Evolutionary conservation across 108 stramenopile species (phyloP).

Genomic region (Skeletonema marinoi): DNA sequence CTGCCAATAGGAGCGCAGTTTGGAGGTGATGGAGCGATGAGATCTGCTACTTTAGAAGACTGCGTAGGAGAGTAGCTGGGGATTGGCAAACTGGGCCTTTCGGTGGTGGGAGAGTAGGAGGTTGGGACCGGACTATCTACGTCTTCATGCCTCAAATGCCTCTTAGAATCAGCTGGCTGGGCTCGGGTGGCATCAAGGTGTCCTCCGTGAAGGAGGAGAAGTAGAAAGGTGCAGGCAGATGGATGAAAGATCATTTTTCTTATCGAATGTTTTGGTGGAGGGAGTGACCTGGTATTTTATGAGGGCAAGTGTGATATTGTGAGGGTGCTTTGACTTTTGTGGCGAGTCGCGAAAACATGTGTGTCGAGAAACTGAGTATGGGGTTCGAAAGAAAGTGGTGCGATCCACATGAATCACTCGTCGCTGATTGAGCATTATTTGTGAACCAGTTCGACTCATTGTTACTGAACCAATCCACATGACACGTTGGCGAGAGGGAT

Average conservation of each 20-base stretch:
- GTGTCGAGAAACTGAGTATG: not conserved
- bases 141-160: not conserved
- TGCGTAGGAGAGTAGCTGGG: not conserved
- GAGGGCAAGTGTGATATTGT: not conserved
- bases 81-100: not conserved
- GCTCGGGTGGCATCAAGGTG: not conserved
- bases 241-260: not conserved
- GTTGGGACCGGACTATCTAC: not conserved
- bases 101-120: not conserved
- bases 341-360: not conserved
- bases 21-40: not conserved
- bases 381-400: not conserved
- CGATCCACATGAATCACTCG: not conserved
- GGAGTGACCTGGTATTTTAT: not conserved
- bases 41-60: not conserved
- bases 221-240: not conserved
- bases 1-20: constrained; percentile 10
- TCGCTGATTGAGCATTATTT: not conserved
- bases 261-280: not conserved
- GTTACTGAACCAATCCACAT: not conserved
- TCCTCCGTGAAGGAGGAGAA: not conserved
- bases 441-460: not conserved
- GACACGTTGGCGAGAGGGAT: not conserved
- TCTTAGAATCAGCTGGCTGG: not conserved
- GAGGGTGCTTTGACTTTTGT: not conserved